Base-by-base conservation (phyloP, 768 basidiomycete genomes). In the Pisolithus orientalis region DNA sequence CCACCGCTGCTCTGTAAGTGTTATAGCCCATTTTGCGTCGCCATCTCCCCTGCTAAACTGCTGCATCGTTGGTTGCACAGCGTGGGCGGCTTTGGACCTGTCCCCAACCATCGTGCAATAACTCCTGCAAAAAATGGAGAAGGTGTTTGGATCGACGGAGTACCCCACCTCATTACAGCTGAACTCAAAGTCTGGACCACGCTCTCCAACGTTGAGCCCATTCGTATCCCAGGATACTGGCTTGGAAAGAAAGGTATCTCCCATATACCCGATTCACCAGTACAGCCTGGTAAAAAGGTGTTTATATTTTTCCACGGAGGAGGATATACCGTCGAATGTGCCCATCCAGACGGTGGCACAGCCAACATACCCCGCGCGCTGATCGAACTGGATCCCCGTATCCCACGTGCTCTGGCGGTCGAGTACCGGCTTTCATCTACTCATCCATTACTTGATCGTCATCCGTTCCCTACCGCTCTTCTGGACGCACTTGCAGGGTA, bases 401-500 rank as follows among this genome's bases (percentile, higher is more conserved):
- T 81, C n/a, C 64, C 70, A 29, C 78, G 83, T 40, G 69, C 73
- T 6, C 77, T 87, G 60, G 76, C 78, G 8, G 59, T 88, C 47
- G 90, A 90, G 67, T 93, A 92, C 65, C 83, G 88, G 5, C 76
- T 85, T 43, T 79, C 81, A 34, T 68, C 79, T 8, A 62, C 67
- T 10, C 63, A 70, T 48, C 75, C 80, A 24, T 69, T 69, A 59
- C 56, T 62, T 27, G 65, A 71, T 13, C 68, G 67, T 5, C 73
- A 83, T 54, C 78, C 87, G 6, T 92, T 92, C 72, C 90, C 90
- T 0, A 74, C 84, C 0, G 85, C 85, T 21, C 72, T 93, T 0
- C 68, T 92, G 13, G 89, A 93, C 61, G 82, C 80, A 3, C 67
- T 91, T 8, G 79, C 85, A 1, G 88, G 84, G 7, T 93, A 90